phyloP scores from a whole-genome alignment of 768 basidiomycete species.

The Rhizopogon vulgaris region DNA sequence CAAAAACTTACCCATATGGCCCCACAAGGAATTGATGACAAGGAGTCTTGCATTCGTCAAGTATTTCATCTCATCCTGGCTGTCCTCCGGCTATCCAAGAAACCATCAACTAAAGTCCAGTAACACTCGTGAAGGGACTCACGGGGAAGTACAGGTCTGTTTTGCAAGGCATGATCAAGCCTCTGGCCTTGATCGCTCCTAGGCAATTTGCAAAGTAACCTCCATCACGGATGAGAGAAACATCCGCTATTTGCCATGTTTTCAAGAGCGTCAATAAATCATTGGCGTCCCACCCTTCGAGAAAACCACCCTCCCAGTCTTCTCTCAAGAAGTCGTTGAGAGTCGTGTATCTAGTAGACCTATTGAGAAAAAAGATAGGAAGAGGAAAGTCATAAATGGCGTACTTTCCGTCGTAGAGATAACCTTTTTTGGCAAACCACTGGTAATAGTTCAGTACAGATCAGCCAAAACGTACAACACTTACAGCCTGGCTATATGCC shows the following conservation, averaged over 20 bases:
- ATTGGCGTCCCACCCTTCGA: constrained; percentile 47
- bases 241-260: constrained; percentile 46
- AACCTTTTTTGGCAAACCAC: constrained; percentile 49
- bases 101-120: neutral
- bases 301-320: constrained; percentile 43
- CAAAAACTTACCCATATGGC: constrained; percentile 42
- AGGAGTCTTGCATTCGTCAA: constrained; percentile 38
- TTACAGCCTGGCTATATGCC: constrained; percentile 51
- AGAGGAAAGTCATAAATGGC: constrained; percentile 5
- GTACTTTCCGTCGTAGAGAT: constrained; percentile 37
- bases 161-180: constrained; percentile 53
- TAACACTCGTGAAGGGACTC: neutral
- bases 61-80: constrained; percentile 36
- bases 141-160: constrained; percentile 56
- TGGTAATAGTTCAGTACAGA: constrained; percentile 13
- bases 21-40: constrained; percentile 51
- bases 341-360: constrained; percentile 33
- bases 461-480: constrained; percentile 7
- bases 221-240: constrained; percentile 37
- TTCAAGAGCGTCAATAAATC: constrained; percentile 42
- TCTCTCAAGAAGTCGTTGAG: constrained; percentile 45
- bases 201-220: constrained; percentile 37
- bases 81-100: constrained; percentile 48
- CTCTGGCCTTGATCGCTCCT: constrained; percentile 40
- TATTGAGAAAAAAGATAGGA: neutral